Evolutionary conservation across 2,329 filamentous ascomycete species (phyloP).

Genomic region (Diaporthe humulicola): DNA sequence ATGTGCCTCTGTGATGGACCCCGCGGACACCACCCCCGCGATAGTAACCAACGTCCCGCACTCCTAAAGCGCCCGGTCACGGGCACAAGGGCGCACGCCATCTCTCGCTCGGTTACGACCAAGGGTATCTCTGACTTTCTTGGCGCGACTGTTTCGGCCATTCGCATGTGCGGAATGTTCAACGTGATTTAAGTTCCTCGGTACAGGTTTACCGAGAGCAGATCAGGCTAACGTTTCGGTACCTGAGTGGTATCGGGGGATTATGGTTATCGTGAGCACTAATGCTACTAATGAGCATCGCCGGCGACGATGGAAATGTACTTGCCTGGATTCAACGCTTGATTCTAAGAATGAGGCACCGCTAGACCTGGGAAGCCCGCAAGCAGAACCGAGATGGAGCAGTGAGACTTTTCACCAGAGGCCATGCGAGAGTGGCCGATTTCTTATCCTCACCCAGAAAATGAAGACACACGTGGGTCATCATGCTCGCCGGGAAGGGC

Average conservation of each 20-base stretch:
- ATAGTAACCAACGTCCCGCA: neutral
- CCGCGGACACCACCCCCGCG: slow-evolving; percentile 8
- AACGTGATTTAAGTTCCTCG: slow-evolving; percentile 5
- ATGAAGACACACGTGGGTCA: neutral
- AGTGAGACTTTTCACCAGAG: too few species aligned
- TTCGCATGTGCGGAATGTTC: neutral
- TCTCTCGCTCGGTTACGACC: neutral
- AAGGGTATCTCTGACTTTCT: neutral
- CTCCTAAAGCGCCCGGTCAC: neutral
- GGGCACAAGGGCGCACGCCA: neutral
- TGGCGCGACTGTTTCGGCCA: neutral
- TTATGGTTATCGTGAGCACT: neutral
- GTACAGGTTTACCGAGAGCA: slow-evolving; percentile 4
- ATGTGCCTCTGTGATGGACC: neutral
- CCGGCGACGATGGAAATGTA: neutral
- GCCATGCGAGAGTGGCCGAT: neutral
- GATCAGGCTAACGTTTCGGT: neutral
- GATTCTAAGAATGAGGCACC: neutral
- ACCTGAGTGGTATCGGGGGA: neutral
- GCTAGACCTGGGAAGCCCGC: neutral
- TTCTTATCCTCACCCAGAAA: neutral
- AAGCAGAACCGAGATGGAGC: neutral
- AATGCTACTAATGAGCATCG: neutral
- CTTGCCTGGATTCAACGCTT: rapidly evolving
- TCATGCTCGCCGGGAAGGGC: slow-evolving; percentile 7